Conservation (phyloP, 805 yeast genomes). For the Pichia gijzeniarum region DNA sequence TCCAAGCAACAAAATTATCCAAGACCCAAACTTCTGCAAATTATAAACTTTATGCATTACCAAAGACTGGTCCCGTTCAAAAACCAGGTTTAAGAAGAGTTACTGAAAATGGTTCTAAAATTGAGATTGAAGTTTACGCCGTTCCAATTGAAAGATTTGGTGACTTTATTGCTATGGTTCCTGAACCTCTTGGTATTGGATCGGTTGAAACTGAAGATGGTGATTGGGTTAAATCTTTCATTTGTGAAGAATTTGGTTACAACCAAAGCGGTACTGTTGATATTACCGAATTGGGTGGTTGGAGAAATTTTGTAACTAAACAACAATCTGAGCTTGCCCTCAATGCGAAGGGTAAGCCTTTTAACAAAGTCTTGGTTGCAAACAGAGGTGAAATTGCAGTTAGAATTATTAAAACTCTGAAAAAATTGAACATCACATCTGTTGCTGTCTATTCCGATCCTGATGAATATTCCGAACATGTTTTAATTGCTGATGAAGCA, state of each 20-base stretch:
- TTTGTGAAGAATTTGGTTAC: slow-evolving; percentile 90
- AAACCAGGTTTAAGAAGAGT: slow-evolving; percentile 89
- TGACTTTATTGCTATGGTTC: slow-evolving; percentile 78
- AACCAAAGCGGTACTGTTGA: slow-evolving; percentile 64
- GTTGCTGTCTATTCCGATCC: slow-evolving; percentile 89
- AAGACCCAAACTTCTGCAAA: slow-evolving; percentile 63
- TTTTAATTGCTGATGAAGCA: slow-evolving; percentile 72
- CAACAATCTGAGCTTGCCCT: slow-evolving; percentile 21
- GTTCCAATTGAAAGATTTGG: slow-evolving; percentile 78
- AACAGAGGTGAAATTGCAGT: slow-evolving; percentile 98
- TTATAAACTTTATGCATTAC: slow-evolving; percentile 78
- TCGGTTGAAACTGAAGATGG: slow-evolving; percentile 79
- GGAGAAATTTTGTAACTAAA: slow-evolving; percentile 56
- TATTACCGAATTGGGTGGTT: slow-evolving; percentile 84
- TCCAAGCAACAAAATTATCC: slow-evolving; percentile 63
- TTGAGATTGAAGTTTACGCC: slow-evolving; percentile 77
- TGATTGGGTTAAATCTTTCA: slow-evolving; percentile 83
- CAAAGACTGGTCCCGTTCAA: slow-evolving; percentile 70
- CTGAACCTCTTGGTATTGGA: slow-evolving; percentile 94
- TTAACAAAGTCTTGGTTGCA: slow-evolving; percentile 83
- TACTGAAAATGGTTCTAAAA: slow-evolving; percentile 45
- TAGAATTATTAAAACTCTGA: slow-evolving; percentile 82
- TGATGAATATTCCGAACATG: slow-evolving; percentile 86
- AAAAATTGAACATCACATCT: slow-evolving; percentile 67
- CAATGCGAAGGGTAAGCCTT: slow-evolving; percentile 44